A percentile compares a stretch with the other conserved stretches of the same genome.
Evolutionary conservation across 2,329 filamentous ascomycete species (phyloP).

Genomic region (Akanthomyces dipterigenus): DNA sequence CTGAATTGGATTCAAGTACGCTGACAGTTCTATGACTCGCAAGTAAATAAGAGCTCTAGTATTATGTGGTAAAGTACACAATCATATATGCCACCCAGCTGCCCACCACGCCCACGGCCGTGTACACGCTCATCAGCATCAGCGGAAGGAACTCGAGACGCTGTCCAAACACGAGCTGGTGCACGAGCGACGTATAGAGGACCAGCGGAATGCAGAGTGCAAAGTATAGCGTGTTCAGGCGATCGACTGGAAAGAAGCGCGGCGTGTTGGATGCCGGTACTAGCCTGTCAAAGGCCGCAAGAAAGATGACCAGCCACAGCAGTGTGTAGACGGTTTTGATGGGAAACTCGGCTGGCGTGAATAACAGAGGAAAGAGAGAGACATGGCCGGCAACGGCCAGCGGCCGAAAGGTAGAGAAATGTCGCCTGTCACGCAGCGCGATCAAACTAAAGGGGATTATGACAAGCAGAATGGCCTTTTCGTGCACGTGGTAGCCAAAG

Average conservation of each 20-base stretch:
- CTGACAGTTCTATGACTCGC: neutral
- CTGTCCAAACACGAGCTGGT: conserved; percentile 75
- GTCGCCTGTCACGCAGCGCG: conserved; percentile 80
- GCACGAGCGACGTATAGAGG: conserved; percentile 77
- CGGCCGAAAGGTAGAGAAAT: conserved; percentile 85
- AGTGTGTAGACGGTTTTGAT: conserved; percentile 92
- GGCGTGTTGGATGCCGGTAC: conserved; percentile 73
- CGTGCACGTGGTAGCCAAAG: conserved; percentile 97
- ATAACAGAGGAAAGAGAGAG: conserved; percentile 88
- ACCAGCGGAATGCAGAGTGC: conserved; percentile 84
- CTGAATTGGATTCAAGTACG: neutral
- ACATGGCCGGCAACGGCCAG: conserved; percentile 91
- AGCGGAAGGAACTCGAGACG: conserved; percentile 84
- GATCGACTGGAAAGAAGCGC: conserved; percentile 85
- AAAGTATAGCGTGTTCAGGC: conserved; percentile 86
- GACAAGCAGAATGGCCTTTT: conserved; percentile 91
- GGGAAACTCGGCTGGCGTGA: conserved; percentile 86
- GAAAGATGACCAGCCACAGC: conserved; percentile 81
- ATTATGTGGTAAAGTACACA: conserved; percentile 67
- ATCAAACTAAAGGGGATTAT: conserved; percentile 94
- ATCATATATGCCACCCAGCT: conserved; percentile 95
- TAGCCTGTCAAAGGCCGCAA: conserved; percentile 79
- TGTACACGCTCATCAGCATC: conserved; percentile 96
- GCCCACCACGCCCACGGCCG: conserved; percentile 85
- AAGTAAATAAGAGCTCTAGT: neutral